Evolutionary conservation across 148 eudicot species (phyloP).

Genomic region (Cornus florida): DNA sequence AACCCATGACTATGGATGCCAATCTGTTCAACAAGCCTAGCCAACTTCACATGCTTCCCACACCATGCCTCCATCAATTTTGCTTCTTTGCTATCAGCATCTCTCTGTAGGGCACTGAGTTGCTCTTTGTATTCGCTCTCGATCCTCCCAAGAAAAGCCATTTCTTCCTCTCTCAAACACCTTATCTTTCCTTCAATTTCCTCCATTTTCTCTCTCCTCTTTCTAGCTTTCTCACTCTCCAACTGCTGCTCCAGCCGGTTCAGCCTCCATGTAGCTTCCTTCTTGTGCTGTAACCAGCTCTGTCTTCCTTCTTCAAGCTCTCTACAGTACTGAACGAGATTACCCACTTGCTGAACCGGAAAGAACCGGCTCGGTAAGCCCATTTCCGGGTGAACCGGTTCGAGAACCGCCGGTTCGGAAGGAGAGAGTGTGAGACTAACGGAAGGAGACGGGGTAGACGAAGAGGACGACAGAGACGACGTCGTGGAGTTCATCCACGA

Average conservation of each 20-base stretch:
- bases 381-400: conserved; percentile 19
- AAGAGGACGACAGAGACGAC: conserved; percentile 18
- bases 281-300: conserved; percentile 38
- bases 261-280: conserved; percentile 29
- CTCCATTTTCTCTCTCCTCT: conserved; percentile 25
- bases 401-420: conserved; percentile 23
- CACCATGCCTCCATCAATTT: conserved; percentile 35
- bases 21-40: conserved; percentile 27
- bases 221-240: conserved; percentile 17
- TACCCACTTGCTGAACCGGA: conserved; percentile 33
- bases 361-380: conserved; percentile 10
- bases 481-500: conserved; percentile 25
- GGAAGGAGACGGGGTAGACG: conserved; percentile 31
- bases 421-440: conserved; percentile 32
- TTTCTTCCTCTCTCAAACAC: conserved; percentile 35
- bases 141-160: conserved; percentile 23
- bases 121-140: conserved; percentile 41
- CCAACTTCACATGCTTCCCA: conserved; percentile 27
- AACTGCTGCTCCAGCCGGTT: conserved; percentile 26
- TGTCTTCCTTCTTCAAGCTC: conserved; percentile 42
- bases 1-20: conserved; percentile 16
- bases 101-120: conserved; percentile 33
- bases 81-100: conserved; percentile 33
- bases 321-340: conserved; percentile 28
- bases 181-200: conserved; percentile 33